A percentile compares a stretch with the other conserved stretches of the same genome.
Conservation (phyloP, 1,139 yeast species). For the Suhomyces atakaporum region DNA sequence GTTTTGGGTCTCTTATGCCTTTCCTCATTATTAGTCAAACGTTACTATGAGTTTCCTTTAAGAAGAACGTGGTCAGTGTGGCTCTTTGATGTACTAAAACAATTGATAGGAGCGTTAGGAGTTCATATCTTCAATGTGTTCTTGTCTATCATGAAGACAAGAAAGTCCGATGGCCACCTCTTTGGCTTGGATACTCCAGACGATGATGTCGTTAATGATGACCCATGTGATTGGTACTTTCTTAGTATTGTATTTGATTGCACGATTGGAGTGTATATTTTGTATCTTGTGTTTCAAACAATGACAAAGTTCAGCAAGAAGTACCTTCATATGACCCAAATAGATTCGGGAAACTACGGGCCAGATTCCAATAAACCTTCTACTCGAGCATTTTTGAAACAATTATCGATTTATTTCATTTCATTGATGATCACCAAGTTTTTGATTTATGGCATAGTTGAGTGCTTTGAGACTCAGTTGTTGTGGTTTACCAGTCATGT, state of each 20-base stretch:
- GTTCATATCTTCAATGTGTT: conserved; percentile 79
- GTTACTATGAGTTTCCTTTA: conserved; percentile 75
- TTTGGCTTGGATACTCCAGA: conserved; percentile 6
- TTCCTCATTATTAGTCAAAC: conserved; percentile 69
- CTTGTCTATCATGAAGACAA: conserved; percentile 58
- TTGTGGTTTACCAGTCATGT: conserved; percentile 50
- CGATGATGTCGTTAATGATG: conserved; percentile 27
- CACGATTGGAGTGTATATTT: conserved; percentile 88
- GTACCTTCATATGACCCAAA: conserved; percentile 44
- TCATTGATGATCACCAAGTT: conserved; percentile 66
- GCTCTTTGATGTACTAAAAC: conserved; percentile 89
- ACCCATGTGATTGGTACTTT: conserved; percentile 92
- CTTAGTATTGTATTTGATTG: conserved; percentile 86
- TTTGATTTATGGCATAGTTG: conserved; percentile 44
- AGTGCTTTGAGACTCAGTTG: conserved; percentile 41
- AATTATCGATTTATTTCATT: conserved; percentile 65
- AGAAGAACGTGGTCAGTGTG: conserved; percentile 87
- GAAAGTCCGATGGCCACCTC: conserved; percentile 11
- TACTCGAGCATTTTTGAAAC: conserved; percentile 67
- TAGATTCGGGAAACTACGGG: conserved; percentile 86
- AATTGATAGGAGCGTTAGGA: conserved; percentile 81
- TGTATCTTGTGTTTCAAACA: conserved; percentile 54
- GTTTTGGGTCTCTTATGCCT: conserved; percentile 75
- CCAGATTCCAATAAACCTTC: conserved; percentile 58
- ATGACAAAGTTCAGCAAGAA: conserved; percentile 46